These are phyloP conservation scores for Cyclostephanos invisitatus DNA, from an alignment of 108 stramenopile species.

Conservation along the genomic window DNA sequence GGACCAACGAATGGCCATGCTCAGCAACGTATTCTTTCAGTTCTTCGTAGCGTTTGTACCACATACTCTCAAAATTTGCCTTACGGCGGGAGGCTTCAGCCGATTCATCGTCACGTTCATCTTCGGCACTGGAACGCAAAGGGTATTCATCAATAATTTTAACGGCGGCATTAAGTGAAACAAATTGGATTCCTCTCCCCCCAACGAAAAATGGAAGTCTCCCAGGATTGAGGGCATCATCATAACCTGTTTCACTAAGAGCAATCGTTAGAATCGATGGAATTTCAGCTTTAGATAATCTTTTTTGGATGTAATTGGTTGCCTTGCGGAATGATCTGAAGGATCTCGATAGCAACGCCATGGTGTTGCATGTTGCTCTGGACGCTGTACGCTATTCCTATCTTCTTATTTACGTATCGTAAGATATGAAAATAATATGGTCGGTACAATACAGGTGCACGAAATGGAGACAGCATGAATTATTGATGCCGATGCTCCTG, in stretches of 20 bases:
- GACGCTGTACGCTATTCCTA: too few species aligned
- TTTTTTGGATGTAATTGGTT: not conserved
- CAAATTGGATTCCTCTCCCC: not conserved
- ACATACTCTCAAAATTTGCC: constrained; percentile 36
- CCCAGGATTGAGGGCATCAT: not conserved
- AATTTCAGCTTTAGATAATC: not conserved
- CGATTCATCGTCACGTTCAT: not conserved
- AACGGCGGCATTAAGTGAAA: not conserved
- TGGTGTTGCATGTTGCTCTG: too few species aligned
- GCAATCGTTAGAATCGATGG: not conserved
- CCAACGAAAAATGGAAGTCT: not conserved
- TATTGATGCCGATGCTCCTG: too few species aligned
- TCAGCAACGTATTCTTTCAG: constrained; percentile 34
- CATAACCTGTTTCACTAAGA: not conserved
- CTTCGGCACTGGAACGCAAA: not conserved
- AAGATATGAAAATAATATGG: too few species aligned
- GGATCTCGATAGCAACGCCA: constrained; percentile 8
- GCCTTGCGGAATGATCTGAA: not conserved
- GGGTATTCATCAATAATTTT: not conserved
- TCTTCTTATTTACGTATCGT: too few species aligned
- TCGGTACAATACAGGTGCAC: too few species aligned
- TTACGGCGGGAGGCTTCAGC: not conserved
- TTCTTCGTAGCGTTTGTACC: constrained; percentile 37
- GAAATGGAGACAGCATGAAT: too few species aligned
- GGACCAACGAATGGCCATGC: constrained; percentile 53